A percentile compares a stretch with the other conserved stretches of the same genome.
Evolutionary conservation across 2,329 filamentous ascomycete genomes (phyloP).

Genomic region (Diatrype stigma): DNA sequence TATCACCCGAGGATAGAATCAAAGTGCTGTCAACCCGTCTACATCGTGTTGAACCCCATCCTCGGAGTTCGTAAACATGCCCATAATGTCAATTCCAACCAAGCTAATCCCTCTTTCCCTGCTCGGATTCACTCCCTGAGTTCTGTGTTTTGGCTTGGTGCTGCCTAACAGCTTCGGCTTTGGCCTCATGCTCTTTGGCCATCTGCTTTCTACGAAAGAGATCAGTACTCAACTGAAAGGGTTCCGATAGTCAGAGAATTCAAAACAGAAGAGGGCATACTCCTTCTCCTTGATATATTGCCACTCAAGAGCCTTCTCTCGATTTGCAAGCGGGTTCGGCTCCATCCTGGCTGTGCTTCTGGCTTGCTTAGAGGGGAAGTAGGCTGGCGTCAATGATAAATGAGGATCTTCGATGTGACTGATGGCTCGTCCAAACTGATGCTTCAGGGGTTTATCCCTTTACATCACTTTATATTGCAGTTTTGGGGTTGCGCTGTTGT

Average conservation of each 20-base stretch:
- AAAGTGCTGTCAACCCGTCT: too few species aligned
- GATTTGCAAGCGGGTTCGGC: slow-evolving; percentile 20
- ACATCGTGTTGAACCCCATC: too few species aligned
- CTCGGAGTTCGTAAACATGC: too few species aligned
- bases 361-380: background rate
- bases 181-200: slow-evolving; percentile 19
- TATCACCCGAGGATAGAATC: too few species aligned
- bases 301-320: slow-evolving; percentile 24
- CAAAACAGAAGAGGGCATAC: slow-evolving; percentile 6
- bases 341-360: slow-evolving; percentile 8
- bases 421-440: too few species aligned
- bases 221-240: too few species aligned
- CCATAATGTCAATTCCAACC: too few species aligned
- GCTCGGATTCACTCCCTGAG: background rate
- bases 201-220: slow-evolving; percentile 15
- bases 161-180: slow-evolving; percentile 1
- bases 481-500: too few species aligned
- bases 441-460: too few species aligned
- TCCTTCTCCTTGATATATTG: slow-evolving; percentile 25
- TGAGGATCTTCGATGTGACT: too few species aligned
- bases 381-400: background rate
- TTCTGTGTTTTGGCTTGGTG: background rate
- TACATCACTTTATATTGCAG: too few species aligned
- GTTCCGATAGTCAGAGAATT: too few species aligned
- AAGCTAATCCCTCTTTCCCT: background rate